These are phyloP conservation scores for Periconia macrospinosa DNA, from an alignment of 2,329 filamentous ascomycete species.

Conservation along the genomic window DNA sequence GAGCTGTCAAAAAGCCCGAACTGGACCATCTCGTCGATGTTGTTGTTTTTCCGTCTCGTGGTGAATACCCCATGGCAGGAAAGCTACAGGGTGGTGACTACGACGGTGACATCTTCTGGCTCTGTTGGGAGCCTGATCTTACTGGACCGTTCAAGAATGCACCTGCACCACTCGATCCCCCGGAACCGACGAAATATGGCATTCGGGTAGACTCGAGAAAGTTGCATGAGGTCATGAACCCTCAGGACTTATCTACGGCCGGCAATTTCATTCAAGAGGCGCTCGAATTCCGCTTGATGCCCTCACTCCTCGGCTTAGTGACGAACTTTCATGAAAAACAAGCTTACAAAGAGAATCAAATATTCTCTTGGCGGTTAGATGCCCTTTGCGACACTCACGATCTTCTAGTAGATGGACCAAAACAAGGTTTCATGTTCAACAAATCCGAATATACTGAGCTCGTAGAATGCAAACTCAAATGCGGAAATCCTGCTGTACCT, in stretches of 20 bases:
- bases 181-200: slow-evolving; percentile 53
- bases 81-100: slow-evolving; percentile 80
- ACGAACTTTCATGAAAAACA: slow-evolving; percentile 67
- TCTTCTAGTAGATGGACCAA: slow-evolving; percentile 48
- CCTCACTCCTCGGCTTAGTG: slow-evolving; percentile 62
- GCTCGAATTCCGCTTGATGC: slow-evolving; percentile 61
- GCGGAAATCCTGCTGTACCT: slow-evolving; percentile 54
- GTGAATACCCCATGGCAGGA: slow-evolving; percentile 64
- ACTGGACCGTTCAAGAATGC: slow-evolving; percentile 69
- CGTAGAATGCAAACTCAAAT: slow-evolving; percentile 58
- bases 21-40: slow-evolving; percentile 74
- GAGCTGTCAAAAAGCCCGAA: slow-evolving; percentile 56
- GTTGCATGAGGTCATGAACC: slow-evolving; percentile 49
- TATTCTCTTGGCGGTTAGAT: slow-evolving; percentile 25
- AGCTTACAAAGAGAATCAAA: slow-evolving; percentile 54
- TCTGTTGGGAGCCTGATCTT: slow-evolving; percentile 71
- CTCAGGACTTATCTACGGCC: slow-evolving; percentile 29
- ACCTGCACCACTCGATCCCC: slow-evolving; percentile 48
- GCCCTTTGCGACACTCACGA: slow-evolving; percentile 47
- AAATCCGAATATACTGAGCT: slow-evolving; percentile 51
- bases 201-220: slow-evolving; percentile 54
- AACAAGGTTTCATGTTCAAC: slow-evolving; percentile 54
- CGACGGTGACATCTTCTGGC: slow-evolving; percentile 76
- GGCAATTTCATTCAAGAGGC: slow-evolving; percentile 55
- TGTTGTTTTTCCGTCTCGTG: slow-evolving; percentile 72